Evolutionary conservation across 106 monocot genomes (phyloP), one percentile per base, ranked within the genome.

Genomic region (Amphibolis antarctica): DNA sequence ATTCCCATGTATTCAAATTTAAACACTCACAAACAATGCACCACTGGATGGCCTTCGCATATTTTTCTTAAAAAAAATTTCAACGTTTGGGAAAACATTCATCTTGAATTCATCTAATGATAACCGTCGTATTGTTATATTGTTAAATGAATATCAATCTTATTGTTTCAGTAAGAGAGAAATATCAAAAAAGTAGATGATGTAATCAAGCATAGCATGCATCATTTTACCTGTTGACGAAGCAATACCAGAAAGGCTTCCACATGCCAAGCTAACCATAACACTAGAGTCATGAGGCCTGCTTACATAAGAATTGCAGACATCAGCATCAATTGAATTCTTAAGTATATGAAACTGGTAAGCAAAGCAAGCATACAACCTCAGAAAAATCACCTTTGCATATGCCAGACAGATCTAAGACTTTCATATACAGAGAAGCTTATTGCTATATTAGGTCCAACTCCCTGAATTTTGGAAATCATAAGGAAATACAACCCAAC

Each of bases 341-440:
- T 36, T 4, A 26, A 10, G 4, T 28, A 12, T 27, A 11, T 13
- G 28, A 56, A 56, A 13, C 0, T 56, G 2, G 19, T 11, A 56
- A 27, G 10, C 5, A 23, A 55, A 9, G 55, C 13, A 55, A 27
- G 55, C 22, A 49, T 44, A 60, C 23, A 50, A 21, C 62, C 51
- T 61, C 36, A 27, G 44, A 12, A 25, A 69, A 69, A 44, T 59
- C 60, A 92, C 92, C 92, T 92, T 63, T 71, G 59, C 5, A 69
- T 53, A 50, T 80, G 82, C 92, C 92, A 92, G 42, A 74, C 54
- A 19, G 75, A 77, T 69, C 79, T 84, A 31, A 85, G 62, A 18
- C 78, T 82, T 47, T 92, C 92, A 76, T 88, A 92, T 44, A 88
- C 92, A 64, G 84, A 71, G 67, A 92, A 92, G 62, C 92, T 85